Evolutionary conservation across 352 stramenopile genomes (phyloP).

Genomic region (Globisporangium mamillatum): DNA sequence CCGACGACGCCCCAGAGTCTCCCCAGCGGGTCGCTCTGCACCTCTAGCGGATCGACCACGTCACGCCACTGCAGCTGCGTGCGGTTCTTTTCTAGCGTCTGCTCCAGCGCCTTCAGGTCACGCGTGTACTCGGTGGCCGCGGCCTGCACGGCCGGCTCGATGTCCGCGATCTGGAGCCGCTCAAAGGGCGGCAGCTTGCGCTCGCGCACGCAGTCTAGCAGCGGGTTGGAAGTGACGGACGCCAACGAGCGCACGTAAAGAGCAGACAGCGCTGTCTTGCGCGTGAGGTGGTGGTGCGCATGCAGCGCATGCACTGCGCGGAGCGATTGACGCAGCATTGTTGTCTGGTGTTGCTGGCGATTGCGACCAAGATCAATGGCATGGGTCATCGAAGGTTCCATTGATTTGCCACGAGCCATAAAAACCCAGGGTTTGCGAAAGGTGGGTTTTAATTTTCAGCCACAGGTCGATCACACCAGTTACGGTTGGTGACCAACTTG

Average conservation of each 20-base stretch:
- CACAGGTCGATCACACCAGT: not conserved
- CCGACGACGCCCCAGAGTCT: slow-evolving; percentile 95
- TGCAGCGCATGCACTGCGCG: slow-evolving; percentile 5
- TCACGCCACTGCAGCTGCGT: slow-evolving; percentile 69
- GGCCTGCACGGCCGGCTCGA: slow-evolving; percentile 54
- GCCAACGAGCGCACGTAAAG: slow-evolving; percentile 10
- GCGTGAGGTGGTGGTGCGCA: not conserved
- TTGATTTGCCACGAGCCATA: not conserved
- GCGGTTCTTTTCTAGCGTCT: slow-evolving; percentile 22
- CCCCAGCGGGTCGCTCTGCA: slow-evolving; percentile 88
- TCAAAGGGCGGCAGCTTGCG: slow-evolving; percentile 70
- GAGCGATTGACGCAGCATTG: slow-evolving; percentile 9
- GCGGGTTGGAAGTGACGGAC: slow-evolving; percentile 30
- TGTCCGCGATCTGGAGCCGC: slow-evolving; percentile 54
- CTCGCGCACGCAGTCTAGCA: slow-evolving; percentile 54
- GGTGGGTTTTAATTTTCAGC: not conserved
- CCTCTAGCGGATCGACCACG: slow-evolving; percentile 91
- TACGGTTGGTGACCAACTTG: not conserved
- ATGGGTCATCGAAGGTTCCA: slow-evolving; percentile 1
- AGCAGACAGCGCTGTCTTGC: not conserved
- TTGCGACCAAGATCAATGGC: not conserved
- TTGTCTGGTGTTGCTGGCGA: not conserved
- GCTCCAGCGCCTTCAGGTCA: slow-evolving; percentile 49
- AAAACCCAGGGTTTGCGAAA: not conserved
- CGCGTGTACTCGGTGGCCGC: slow-evolving; percentile 49